These are phyloP conservation scores for Nakaseomyces nivariensis DNA, from an alignment of 1,139 yeast genomes.

Conservation along the genomic window DNA sequence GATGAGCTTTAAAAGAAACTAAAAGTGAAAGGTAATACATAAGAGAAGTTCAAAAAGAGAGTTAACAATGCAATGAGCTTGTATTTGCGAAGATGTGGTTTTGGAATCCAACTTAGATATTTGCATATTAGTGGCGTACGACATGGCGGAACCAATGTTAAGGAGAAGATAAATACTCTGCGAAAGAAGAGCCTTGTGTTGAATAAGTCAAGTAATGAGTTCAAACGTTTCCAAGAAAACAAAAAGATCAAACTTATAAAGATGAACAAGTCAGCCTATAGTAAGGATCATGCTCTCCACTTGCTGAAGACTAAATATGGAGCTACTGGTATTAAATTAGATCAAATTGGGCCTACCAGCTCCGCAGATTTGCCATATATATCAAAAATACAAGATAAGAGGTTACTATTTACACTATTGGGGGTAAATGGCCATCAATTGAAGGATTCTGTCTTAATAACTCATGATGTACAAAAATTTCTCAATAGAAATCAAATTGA, in stretches of 20 bases:
- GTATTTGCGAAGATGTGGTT: not conserved
- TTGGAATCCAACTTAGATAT: not conserved
- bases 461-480: conserved; percentile 42
- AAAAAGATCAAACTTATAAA: conserved; percentile 11
- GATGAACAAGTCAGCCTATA: conserved; percentile 23
- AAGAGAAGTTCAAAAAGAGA: not conserved
- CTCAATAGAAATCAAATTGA: conserved; percentile 38
- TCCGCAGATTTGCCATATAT: conserved; percentile 29
- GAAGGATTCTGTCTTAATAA: conserved; percentile 46
- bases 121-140: not conserved
- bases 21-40: too few species aligned
- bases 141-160: conserved; percentile 14
- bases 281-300: conserved; percentile 23
- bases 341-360: conserved; percentile 30
- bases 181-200: conserved; percentile 12
- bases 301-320: conserved; percentile 16
- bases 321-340: conserved; percentile 13
- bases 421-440: conserved; percentile 51
- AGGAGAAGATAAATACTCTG: conserved; percentile 15
- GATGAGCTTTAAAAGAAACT: not conserved
- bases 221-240: conserved; percentile 13
- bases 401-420: conserved; percentile 41
- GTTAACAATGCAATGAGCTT: not conserved
- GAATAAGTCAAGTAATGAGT: conserved; percentile 15
- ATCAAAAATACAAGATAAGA: conserved; percentile 30